These are phyloP conservation scores for Pseudocercospora crystallina DNA, from an alignment of 2,329 filamentous ascomycete species.

Conservation along the genomic window DNA sequence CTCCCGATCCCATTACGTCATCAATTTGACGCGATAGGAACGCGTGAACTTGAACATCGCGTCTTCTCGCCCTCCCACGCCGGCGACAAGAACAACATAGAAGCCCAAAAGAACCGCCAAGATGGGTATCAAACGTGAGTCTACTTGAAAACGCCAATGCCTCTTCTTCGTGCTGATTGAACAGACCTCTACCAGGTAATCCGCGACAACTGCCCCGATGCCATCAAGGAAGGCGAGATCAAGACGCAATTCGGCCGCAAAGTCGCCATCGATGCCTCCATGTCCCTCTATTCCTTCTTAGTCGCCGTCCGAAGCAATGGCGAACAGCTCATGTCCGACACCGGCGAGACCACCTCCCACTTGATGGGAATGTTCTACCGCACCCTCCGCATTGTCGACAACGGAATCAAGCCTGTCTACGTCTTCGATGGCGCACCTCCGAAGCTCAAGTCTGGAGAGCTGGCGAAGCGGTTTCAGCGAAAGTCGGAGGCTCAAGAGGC, in stretches of 20 bases:
- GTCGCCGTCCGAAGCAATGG: slow-evolving; percentile 96
- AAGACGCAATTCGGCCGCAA: slow-evolving; percentile 99
- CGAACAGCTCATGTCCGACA: slow-evolving; percentile 92
- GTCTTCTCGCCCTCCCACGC: neutral
- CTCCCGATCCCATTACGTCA: neutral
- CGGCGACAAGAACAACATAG: slow-evolving; percentile 2
- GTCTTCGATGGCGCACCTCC: slow-evolving; percentile 97
- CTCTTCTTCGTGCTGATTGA: slow-evolving; percentile 3
- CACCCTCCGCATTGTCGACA: slow-evolving; percentile 95
- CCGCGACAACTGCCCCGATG: slow-evolving; percentile 76
- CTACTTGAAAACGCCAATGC: neutral
- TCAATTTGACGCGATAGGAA: slow-evolving; percentile 10
- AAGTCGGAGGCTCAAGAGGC: slow-evolving; percentile 89
- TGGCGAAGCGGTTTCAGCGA: slow-evolving; percentile 92
- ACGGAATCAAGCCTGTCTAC: slow-evolving; percentile 97
- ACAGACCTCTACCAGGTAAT: slow-evolving; percentile 50
- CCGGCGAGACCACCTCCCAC: slow-evolving; percentile 94
- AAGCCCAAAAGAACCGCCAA: slow-evolving; percentile 12
- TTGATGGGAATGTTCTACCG: slow-evolving; percentile 99
- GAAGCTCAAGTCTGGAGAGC: slow-evolving; percentile 94
- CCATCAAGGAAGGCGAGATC: slow-evolving; percentile 95
- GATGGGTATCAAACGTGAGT: slow-evolving; percentile 40
- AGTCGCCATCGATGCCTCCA: slow-evolving; percentile 66
- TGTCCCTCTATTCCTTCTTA: slow-evolving; percentile 99
- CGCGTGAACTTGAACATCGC: slow-evolving; percentile 7